These are phyloP conservation scores for Mercurialis annua DNA, from an alignment of 345 rosid genomes.

Conservation along the genomic window DNA sequence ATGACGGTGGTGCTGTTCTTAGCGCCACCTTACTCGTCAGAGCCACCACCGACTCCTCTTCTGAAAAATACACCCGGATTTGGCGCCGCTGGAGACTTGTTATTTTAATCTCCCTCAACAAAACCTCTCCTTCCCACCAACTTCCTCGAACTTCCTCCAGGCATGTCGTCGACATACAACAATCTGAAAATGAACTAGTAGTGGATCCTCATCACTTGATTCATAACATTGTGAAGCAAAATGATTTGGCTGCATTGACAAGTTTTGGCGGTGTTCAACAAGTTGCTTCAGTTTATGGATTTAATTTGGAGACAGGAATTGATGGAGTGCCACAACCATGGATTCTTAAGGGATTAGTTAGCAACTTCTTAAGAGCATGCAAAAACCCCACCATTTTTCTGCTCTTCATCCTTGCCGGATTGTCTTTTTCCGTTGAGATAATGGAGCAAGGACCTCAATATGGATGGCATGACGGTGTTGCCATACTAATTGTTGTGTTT, in stretches of 20 bases:
- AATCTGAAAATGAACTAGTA: not conserved
- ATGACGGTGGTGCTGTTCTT: no score
- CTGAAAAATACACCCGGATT: conserved; percentile 11
- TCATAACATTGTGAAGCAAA: conserved; percentile 15
- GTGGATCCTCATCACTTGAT: not conserved
- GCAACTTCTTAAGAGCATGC: conserved; percentile 11
- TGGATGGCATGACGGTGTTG: conserved; percentile 34
- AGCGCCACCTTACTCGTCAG: no score
- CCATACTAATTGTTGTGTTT: conserved; percentile 19
- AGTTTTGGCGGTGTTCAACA: conserved; percentile 11
- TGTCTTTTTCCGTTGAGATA: conserved; percentile 21
- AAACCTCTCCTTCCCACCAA: not conserved
- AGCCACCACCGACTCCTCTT: not conserved
- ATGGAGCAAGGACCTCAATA: conserved; percentile 9
- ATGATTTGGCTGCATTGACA: not conserved
- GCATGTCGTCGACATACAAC: conserved; percentile 1
- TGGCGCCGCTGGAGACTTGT: conserved; percentile 17
- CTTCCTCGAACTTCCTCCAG: not conserved
- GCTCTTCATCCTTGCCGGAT: conserved; percentile 16
- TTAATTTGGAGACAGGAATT: conserved; percentile 15
- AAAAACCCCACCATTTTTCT: conserved; percentile 15
- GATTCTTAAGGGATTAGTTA: not conserved
- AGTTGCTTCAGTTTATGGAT: conserved; percentile 11
- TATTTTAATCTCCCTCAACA: conserved; percentile 9
- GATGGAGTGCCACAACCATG: not conserved